phyloP scores from a whole-genome alignment of 2,329 filamentous ascomycete species.

The Fusarium drepaniforme region DNA sequence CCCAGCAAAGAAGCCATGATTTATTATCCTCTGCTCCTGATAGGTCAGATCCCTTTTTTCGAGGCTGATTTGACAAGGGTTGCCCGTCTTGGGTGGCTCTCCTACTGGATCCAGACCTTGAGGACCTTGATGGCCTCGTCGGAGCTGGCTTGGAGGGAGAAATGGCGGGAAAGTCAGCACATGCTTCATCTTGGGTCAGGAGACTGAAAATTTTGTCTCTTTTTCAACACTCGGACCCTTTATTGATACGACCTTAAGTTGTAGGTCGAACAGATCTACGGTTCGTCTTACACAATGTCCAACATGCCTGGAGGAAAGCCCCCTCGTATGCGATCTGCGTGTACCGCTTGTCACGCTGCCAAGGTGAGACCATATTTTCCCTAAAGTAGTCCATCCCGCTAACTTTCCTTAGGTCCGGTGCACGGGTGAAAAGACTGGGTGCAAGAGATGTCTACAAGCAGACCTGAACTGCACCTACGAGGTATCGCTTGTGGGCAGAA shows the following conservation, averaged over 20 bases:
- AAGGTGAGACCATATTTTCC: not conserved
- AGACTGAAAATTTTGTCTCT: not conserved
- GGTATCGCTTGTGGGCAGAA: constrained; percentile 16
- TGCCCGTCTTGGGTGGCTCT: not conserved
- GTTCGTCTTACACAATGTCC: not conserved
- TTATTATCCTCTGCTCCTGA: not conserved
- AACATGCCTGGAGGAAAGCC: not conserved
- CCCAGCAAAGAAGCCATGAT: not conserved
- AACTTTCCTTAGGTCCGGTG: constrained; percentile 7
- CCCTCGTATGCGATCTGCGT: constrained; percentile 11
- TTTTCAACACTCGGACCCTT: not conserved
- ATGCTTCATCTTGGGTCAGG: not conserved
- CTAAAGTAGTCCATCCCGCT: not conserved
- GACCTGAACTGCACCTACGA: constrained; percentile 2
- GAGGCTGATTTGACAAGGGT: constrained; percentile 3
- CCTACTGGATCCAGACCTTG: not conserved
- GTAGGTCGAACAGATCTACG: not conserved
- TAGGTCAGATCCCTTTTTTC: not conserved
- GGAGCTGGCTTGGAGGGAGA: not conserved
- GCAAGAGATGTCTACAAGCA: constrained; percentile 2
- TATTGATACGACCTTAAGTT: not conserved
- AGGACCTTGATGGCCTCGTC: constrained; percentile 13
- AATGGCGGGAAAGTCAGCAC: not conserved
- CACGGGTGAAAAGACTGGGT: constrained; percentile 9
- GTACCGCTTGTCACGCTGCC: constrained; percentile 10